Evolutionary conservation across 2,329 filamentous ascomycete species (phyloP).

Genomic region (Phaeoacremonium minimum): DNA sequence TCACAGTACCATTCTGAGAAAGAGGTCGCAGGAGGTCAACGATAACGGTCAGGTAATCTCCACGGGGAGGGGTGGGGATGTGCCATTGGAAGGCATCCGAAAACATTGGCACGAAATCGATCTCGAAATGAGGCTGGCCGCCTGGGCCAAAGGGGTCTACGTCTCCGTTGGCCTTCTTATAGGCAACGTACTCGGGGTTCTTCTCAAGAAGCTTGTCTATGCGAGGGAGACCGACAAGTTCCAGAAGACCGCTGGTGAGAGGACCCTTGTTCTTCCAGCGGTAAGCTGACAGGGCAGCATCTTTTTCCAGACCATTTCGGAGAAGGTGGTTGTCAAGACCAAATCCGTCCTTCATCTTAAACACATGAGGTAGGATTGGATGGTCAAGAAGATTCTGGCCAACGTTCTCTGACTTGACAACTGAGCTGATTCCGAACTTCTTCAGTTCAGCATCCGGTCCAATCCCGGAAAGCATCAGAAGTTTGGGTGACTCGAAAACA

Average conservation of each 20-base stretch:
- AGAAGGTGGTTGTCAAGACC: constrained; percentile 35
- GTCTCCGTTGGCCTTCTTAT: constrained; percentile 34
- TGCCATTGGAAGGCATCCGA: constrained; percentile 43
- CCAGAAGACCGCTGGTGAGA: constrained; percentile 33
- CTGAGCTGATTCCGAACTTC: constrained; percentile 45
- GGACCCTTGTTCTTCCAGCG: constrained; percentile 30
- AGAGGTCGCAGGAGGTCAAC: constrained; percentile 38
- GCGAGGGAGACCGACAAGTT: constrained; percentile 53
- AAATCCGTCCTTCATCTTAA: constrained; percentile 35
- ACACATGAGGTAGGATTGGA: constrained; percentile 47
- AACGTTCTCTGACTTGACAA: constrained; percentile 56
- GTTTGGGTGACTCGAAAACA: constrained; percentile 59
- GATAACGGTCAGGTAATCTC: constrained; percentile 53
- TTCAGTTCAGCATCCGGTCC: constrained; percentile 49
- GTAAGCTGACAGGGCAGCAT: constrained; percentile 29
- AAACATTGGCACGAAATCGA: constrained; percentile 60
- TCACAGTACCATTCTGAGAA: constrained; percentile 46
- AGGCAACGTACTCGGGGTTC: constrained; percentile 38
- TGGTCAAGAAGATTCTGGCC: constrained; percentile 63
- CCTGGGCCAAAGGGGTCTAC: constrained; percentile 50
- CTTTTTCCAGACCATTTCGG: constrained; percentile 25
- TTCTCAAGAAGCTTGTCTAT: constrained; percentile 49
- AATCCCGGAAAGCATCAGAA: constrained; percentile 61
- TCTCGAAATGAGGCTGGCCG: constrained; percentile 57
- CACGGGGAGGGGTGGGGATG: constrained; percentile 32